phyloP scores from a whole-genome alignment of 2,329 filamentous ascomycete species.

The Sphaceloma murrayae region DNA sequence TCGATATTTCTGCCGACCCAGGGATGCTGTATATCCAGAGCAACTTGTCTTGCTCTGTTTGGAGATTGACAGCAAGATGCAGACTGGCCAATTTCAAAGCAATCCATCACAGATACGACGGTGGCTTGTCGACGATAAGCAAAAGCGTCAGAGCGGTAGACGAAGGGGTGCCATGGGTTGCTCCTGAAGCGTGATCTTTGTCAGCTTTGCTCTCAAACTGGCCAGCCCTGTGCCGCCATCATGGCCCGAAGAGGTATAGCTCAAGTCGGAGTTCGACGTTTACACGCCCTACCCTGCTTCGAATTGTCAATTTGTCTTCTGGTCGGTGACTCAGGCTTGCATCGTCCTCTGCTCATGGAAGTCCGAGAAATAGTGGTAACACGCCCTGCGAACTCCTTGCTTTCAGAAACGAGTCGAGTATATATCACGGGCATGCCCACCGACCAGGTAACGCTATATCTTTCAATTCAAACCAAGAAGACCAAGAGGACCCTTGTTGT shows the following conservation, averaged over 20 bases:
- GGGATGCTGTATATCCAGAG: too few species aligned
- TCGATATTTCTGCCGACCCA: too few species aligned
- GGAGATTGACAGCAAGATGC: too few species aligned
- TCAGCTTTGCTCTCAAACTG: not conserved
- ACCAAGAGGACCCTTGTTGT: too few species aligned
- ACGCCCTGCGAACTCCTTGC: constrained; percentile 13
- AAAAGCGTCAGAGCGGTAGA: too few species aligned
- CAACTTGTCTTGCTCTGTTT: too few species aligned
- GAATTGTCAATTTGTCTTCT: constrained; percentile 1
- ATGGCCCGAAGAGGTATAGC: not conserved
- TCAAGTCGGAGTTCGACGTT: too few species aligned
- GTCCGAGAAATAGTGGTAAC: constrained; percentile 11
- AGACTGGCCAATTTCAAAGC: not conserved
- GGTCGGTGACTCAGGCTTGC: constrained; percentile 13
- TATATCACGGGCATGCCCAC: constrained; percentile 5
- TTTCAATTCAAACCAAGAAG: constrained; percentile 3
- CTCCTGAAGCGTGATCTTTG: too few species aligned
- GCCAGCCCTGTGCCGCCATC: not conserved
- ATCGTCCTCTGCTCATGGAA: constrained; percentile 8
- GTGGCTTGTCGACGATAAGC: not conserved
- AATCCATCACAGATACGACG: not conserved
- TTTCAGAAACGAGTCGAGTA: not conserved
- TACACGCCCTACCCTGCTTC: too few species aligned
- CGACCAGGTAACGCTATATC: not conserved
- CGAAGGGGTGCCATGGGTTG: too few species aligned